Conservation (phyloP, 495 filamentous ascomycete species). For the Glutinoglossum americanum region DNA sequence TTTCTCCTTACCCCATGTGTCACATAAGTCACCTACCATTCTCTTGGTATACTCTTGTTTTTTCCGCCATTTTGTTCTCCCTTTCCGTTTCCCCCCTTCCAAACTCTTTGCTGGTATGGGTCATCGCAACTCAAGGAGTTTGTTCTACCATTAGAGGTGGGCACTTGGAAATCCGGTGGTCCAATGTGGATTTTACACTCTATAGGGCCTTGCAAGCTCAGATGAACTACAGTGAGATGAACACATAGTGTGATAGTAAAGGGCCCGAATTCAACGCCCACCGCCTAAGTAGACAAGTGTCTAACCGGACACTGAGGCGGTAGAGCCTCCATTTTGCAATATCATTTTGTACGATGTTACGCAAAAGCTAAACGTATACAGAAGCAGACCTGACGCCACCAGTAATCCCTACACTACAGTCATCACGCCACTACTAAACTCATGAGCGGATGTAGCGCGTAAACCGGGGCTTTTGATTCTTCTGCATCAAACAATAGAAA, state of each 20-base stretch:
- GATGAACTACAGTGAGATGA: neutral
- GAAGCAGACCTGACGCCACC: too few species aligned
- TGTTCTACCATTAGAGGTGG: neutral
- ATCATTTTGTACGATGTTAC: too few species aligned
- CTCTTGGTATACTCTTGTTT: too few species aligned
- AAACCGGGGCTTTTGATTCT: conserved; percentile 51
- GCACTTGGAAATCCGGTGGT: neutral
- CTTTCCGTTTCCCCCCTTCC: too few species aligned
- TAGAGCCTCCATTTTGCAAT: too few species aligned
- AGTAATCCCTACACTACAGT: too few species aligned
- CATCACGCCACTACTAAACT: neutral
- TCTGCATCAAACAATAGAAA: conserved; percentile 81
- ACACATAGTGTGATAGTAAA: neutral
- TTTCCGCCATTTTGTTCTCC: too few species aligned
- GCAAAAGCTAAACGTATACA: too few species aligned
- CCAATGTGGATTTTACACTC: neutral
- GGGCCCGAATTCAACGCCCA: neutral
- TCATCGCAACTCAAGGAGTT: neutral
- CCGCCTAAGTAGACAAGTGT: too few species aligned
- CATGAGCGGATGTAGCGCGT: conserved; percentile 45
- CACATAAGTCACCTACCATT: neutral
- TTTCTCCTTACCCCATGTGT: neutral
- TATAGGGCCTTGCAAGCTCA: neutral
- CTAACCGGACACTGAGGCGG: too few species aligned
- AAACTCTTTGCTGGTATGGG: neutral